Evolutionary conservation across 495 filamentous ascomycete species (phyloP).

Genomic region (Hypoxylon lenormandii): DNA sequence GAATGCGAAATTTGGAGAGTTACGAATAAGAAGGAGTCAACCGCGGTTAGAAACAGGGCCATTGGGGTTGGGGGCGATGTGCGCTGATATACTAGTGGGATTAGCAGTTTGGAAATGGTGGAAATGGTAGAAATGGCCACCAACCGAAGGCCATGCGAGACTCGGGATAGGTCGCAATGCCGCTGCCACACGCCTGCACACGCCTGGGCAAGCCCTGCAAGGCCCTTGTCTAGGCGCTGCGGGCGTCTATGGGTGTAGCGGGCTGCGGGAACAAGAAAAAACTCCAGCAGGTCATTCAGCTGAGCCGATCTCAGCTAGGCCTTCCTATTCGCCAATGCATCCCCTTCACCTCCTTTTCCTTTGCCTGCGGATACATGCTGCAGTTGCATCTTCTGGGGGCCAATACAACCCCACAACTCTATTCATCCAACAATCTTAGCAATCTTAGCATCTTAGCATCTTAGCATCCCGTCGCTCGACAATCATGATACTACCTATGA

Average conservation of each 20-base stretch:
- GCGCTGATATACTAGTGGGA: conserved; percentile 10
- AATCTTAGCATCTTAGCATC: background rate
- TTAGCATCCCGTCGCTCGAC: background rate
- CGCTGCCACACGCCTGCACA: no score
- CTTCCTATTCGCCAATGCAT: conserved; percentile 31
- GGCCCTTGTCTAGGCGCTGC: conserved; percentile 6
- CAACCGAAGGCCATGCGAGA: background rate
- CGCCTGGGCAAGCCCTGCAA: background rate
- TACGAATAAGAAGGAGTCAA: background rate
- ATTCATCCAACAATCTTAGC: conserved; percentile 43
- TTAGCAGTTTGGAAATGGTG: conserved; percentile 1
- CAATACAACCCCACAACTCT: conserved; percentile 42
- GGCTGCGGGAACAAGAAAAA: conserved; percentile 34
- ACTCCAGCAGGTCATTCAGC: conserved; percentile 28
- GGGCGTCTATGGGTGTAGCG: background rate
- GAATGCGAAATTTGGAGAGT: conserved; percentile 6
- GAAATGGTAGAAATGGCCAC: background rate
- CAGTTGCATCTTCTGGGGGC: conserved; percentile 14
- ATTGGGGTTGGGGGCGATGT: conserved; percentile 20
- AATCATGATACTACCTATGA: background rate
- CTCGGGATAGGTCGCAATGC: conserved; percentile 3
- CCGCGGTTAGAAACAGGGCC: conserved; percentile 6
- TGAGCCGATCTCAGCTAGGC: conserved; percentile 16
- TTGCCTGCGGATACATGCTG: no score
- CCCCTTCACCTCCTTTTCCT: conserved; percentile 23